Conservation (phyloP, 768 basidiomycete species). For the Lactarius akahatsu region DNA sequence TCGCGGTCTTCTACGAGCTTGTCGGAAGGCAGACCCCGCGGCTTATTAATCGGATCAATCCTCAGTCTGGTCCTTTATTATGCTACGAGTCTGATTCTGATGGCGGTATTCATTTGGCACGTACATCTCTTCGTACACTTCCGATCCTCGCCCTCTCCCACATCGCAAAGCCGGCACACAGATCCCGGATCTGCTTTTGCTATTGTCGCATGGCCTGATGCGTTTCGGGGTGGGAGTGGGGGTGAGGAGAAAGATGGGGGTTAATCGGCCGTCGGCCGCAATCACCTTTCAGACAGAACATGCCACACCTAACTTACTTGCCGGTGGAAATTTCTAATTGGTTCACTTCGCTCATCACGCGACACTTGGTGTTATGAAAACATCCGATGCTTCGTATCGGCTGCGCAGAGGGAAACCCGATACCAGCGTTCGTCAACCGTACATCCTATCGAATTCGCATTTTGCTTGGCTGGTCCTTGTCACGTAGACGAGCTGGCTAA, state of each 20-base stretch:
- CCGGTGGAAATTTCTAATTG: neutral
- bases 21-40: no score
- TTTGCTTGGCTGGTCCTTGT: neutral
- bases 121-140: neutral
- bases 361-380: neutral
- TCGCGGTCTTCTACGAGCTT: no score
- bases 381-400: neutral
- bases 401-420: neutral
- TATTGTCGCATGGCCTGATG: neutral
- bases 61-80: no score
- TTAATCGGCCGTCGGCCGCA: neutral
- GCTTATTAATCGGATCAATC: neutral
- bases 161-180: neutral
- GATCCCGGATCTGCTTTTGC: neutral
- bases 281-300: no score
- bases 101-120: neutral
- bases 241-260: neutral
- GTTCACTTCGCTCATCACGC: neutral
- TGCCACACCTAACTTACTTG: neutral
- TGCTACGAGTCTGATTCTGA: neutral
- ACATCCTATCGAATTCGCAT: neutral
- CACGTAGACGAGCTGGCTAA: neutral
- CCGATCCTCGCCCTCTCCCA: no score
- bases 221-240: no score
- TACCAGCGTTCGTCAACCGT: neutral